A percentile compares a stretch with the other conserved stretches of the same genome.
These are phyloP conservation scores for Triticum urartu DNA, from an alignment of 176 grass and related monocot genomes.

Conservation along the genomic window DNA sequence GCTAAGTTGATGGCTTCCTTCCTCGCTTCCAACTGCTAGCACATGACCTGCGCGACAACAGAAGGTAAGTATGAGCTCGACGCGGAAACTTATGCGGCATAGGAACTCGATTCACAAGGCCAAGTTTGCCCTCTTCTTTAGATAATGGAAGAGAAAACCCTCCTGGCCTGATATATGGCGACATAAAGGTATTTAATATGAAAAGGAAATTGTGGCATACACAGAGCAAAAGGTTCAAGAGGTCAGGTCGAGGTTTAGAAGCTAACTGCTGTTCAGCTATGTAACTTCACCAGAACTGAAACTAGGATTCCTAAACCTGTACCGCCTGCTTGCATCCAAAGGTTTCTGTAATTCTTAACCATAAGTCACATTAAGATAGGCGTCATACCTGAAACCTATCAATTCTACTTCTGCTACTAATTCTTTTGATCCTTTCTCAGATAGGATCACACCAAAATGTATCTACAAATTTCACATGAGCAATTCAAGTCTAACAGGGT, in stretches of 20 bases:
- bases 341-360: background rate
- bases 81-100: background rate
- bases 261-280: too few relatives aligned
- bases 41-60: background rate
- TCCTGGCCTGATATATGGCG: background rate
- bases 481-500: background rate
- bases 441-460: background rate
- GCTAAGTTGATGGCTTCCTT: background rate
- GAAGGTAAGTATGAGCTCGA: background rate
- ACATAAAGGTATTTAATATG: background rate
- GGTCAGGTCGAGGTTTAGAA: too few relatives aligned
- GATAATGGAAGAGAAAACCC: background rate
- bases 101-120: background rate
- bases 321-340: too few relatives aligned
- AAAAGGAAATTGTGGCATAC: background rate
- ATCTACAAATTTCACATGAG: background rate
- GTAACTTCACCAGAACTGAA: too few relatives aligned
- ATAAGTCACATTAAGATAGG: background rate
- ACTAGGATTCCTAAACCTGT: too few relatives aligned
- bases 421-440: background rate
- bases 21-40: background rate
- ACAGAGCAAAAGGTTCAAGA: background rate
- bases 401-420: background rate
- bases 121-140: background rate
- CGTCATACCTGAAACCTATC: background rate